A percentile compares a stretch with the other conserved stretches of the same genome.
Conservation (phyloP, 345 rosid genomes). For the Kandelia obovata region DNA sequence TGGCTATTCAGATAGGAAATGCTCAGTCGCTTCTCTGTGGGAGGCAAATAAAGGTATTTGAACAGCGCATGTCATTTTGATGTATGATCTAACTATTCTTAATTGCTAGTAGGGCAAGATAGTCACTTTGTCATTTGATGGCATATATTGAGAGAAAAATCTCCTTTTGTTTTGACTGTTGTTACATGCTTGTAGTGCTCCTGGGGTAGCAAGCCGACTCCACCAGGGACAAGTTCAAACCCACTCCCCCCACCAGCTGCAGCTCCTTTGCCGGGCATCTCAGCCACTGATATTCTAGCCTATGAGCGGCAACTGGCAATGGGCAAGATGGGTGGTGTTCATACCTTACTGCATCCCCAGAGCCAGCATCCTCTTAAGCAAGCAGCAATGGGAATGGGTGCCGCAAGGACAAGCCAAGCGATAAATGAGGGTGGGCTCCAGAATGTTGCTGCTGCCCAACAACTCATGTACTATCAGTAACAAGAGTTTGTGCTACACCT, state of each 20-base stretch:
- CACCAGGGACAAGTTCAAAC: constrained; percentile 82
- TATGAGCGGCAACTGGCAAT: constrained; percentile 76
- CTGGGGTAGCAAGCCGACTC: constrained; percentile 97
- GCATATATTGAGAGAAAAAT: background rate
- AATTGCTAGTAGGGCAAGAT: too few relatives aligned
- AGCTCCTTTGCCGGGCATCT: constrained; percentile 61
- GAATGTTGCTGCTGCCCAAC: constrained; percentile 81
- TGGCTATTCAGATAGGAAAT: constrained; percentile 91
- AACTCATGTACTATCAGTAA: constrained; percentile 91
- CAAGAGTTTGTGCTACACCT: constrained; percentile 15
- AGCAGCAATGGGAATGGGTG: constrained; percentile 77
- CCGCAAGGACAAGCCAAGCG: constrained; percentile 84
- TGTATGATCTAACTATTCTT: background rate
- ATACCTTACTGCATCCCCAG: constrained; percentile 76
- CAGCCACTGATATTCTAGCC: constrained; percentile 65
- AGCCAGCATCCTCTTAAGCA: constrained; percentile 83
- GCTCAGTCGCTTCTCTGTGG: constrained; percentile 69
- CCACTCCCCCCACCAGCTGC: constrained; percentile 89
- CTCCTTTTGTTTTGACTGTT: background rate
- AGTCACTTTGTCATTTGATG: background rate
- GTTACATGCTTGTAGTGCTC: constrained; percentile 55
- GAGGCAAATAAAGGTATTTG: constrained; percentile 78
- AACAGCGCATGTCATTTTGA: background rate
- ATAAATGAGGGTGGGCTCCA: constrained; percentile 88
- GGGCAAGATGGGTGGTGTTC: constrained; percentile 81